Percentiles rank a stretch among this genome's conserved stretches.
Conservation (phyloP, 441 rosid species). For the Croton laevigatus region DNA sequence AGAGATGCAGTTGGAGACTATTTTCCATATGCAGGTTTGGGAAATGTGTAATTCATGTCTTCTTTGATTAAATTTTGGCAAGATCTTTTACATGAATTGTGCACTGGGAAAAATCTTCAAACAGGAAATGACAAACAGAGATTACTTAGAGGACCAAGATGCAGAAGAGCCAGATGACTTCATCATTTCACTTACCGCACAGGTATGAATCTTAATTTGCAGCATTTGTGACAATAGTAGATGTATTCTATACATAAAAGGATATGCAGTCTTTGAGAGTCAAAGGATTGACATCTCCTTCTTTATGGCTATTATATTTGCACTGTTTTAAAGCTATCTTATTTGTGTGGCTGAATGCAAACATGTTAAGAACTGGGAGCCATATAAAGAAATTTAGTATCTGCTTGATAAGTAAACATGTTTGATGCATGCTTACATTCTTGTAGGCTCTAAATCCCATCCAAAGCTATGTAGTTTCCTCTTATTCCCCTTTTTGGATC, state of each 20-base stretch:
- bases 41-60: slow-evolving; percentile 18
- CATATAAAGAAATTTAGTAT: too few relatives aligned
- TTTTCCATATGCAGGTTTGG: slow-evolving; percentile 93
- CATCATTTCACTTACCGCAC: slow-evolving; percentile 80
- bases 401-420: neutral
- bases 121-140: slow-evolving; percentile 93
- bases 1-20: slow-evolving; percentile 96
- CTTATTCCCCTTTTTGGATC: neutral
- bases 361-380: slow-evolving; percentile 2
- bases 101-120: slow-evolving; percentile 22
- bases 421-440: neutral
- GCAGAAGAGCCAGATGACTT: slow-evolving; percentile 99
- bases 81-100: slow-evolving; percentile 15
- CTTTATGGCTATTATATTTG: neutral
- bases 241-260: neutral
- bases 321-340: neutral
- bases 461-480: too few relatives aligned
- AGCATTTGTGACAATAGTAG: neutral
- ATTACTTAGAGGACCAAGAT: slow-evolving; percentile 89
- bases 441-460: neutral
- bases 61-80: slow-evolving; percentile 5
- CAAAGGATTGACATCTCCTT: neutral
- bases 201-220: slow-evolving; percentile 45
- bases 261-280: neutral
- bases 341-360: neutral